Percentiles rank a stretch among this genome's conserved stretches.
Evolutionary conservation across 768 basidiomycete species (phyloP).

Genomic region (Podaxis sp.): DNA sequence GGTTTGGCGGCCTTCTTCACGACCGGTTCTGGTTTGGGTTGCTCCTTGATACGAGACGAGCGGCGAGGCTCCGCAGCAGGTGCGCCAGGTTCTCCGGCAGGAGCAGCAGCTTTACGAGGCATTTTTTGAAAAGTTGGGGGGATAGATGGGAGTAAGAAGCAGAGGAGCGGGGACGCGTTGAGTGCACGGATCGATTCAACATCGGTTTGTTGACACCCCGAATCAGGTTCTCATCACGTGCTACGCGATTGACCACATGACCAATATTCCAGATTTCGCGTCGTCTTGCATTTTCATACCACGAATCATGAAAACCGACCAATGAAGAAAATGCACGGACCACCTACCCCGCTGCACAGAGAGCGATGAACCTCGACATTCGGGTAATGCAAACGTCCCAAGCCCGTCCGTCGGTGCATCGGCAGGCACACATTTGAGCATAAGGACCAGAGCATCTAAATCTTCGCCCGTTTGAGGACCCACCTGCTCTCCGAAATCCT

Average conservation of each 20-base stretch:
- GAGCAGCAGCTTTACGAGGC: constrained; percentile 69
- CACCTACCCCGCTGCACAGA: too few species aligned
- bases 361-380: too few species aligned
- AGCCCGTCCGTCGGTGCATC: too few species aligned
- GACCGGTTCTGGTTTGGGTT: constrained; percentile 51
- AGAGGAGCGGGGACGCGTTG: constrained; percentile 29
- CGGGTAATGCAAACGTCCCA: too few species aligned
- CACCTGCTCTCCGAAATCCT: too few species aligned
- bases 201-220: constrained; percentile 31
- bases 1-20: constrained; percentile 69
- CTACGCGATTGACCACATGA: constrained; percentile 26
- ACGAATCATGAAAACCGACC: background rate
- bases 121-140: constrained; percentile 34
- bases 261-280: background rate
- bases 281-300: background rate
- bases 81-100: constrained; percentile 38
- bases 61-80: constrained; percentile 59
- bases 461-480: too few species aligned
- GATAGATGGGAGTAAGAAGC: constrained; percentile 23
- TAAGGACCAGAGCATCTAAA: too few species aligned
- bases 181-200: constrained; percentile 30
- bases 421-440: too few species aligned
- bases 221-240: constrained; percentile 35
- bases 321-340: background rate
- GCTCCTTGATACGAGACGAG: constrained; percentile 73